A percentile compares a stretch with the other conserved stretches of the same genome.
phyloP scores from a whole-genome alignment of 2,329 filamentous ascomycete genomes.

The Coniosporium tulheliwenetii region DNA sequence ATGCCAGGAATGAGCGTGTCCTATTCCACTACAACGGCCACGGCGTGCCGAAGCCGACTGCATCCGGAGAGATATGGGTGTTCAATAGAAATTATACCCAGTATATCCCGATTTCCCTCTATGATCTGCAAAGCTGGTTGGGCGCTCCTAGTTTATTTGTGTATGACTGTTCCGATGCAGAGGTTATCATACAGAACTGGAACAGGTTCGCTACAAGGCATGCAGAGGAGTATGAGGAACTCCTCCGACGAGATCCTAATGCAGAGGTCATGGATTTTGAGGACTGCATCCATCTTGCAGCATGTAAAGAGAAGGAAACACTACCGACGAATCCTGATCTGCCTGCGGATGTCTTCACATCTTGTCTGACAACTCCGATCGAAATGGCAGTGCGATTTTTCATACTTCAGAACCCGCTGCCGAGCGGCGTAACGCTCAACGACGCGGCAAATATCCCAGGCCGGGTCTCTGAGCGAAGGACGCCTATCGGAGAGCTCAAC shows the following conservation, averaged over 20 bases:
- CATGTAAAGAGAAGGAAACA: slow-evolving; percentile 80
- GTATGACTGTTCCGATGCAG: slow-evolving; percentile 93
- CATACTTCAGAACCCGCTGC: slow-evolving; percentile 75
- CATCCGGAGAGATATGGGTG: slow-evolving; percentile 96
- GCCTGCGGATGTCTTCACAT: slow-evolving; percentile 89
- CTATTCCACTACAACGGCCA: slow-evolving; percentile 99
- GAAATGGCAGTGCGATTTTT: slow-evolving; percentile 97
- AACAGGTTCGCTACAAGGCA: slow-evolving; percentile 91
- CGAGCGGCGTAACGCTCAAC: slow-evolving; percentile 54
- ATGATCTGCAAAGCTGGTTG: slow-evolving; percentile 90
- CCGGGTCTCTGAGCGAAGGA: slow-evolving; percentile 79
- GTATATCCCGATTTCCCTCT: slow-evolving; percentile 92
- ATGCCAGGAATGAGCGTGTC: slow-evolving; percentile 89
- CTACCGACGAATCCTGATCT: slow-evolving; percentile 87
- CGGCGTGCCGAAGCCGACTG: slow-evolving; percentile 87
- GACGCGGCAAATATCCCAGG: slow-evolving; percentile 82
- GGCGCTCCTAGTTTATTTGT: slow-evolving; percentile 92
- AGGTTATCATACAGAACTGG: slow-evolving; percentile 90
- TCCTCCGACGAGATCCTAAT: slow-evolving; percentile 59
- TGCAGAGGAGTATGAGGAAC: slow-evolving; percentile 71
- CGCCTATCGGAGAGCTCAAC: slow-evolving; percentile 87
- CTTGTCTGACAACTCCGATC: slow-evolving; percentile 89
- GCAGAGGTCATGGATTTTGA: slow-evolving; percentile 48
- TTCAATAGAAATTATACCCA: slow-evolving; percentile 99
- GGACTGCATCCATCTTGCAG: slow-evolving; percentile 83